phyloP scores from a whole-genome alignment of 257 asterid genomes.

The Salvia hispanica region DNA sequence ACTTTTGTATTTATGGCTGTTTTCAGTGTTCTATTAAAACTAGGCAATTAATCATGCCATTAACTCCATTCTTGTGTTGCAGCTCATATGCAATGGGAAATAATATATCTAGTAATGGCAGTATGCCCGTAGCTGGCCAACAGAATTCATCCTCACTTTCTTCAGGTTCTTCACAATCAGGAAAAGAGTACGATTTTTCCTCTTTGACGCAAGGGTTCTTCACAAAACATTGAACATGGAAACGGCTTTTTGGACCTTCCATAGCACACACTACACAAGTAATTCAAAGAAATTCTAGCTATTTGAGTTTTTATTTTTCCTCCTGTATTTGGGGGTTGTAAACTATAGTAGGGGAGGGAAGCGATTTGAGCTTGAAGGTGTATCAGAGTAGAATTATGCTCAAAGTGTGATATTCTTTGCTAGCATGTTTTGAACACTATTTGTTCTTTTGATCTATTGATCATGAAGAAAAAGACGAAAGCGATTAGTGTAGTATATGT shows the following conservation, averaged over 20 bases:
- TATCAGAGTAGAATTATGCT: conserved; percentile 42
- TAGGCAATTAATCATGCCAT: neutral
- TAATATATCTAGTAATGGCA: conserved; percentile 56
- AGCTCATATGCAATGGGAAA: conserved; percentile 58
- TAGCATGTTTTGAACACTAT: conserved; percentile 18
- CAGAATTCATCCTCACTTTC: conserved; percentile 47
- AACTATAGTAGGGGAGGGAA: conserved; percentile 45
- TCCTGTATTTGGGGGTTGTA: conserved; percentile 57
- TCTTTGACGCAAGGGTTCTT: conserved; percentile 88
- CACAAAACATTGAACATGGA: conserved; percentile 57
- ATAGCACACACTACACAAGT: conserved; percentile 29
- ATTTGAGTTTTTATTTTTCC: conserved; percentile 38
- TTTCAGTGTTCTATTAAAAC: too few species aligned
- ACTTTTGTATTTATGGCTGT: neutral
- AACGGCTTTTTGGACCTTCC: conserved; percentile 29
- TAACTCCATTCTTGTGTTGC: conserved; percentile 31
- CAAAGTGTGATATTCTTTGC: conserved; percentile 42
- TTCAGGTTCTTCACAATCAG: conserved; percentile 54
- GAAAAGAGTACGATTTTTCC: conserved; percentile 87
- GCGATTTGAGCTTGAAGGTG: conserved; percentile 44
- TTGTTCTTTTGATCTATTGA: conserved; percentile 22
- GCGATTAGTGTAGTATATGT: conserved; percentile 25
- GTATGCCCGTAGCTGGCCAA: conserved; percentile 45
- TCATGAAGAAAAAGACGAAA: conserved; percentile 23
- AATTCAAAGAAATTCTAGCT: conserved; percentile 35